Base-by-base conservation (phyloP, 495 filamentous ascomycete species). In the Penicillium simplicissimum region DNA sequence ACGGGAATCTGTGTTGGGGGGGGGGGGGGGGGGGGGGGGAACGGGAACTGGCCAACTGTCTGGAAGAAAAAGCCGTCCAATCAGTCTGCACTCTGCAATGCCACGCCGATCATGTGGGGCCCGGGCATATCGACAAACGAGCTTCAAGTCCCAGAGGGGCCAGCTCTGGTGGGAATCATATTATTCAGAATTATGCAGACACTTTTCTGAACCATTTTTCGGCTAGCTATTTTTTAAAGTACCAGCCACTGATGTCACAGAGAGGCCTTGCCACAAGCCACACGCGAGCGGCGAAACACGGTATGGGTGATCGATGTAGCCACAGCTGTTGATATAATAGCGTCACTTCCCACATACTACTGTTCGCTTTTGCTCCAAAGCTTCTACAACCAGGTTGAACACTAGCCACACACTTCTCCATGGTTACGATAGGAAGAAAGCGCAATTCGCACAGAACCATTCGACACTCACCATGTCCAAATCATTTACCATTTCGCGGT, bases 401-500 rank as follows among this genome's bases (percentile, higher is more conserved):
- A 35, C 28, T 36, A 53, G 23, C 28, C 19, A 23, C 42, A 21
- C n/a, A n/a, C n/a, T n/a, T n/a, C 31, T 21, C 15, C 2, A 53
- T 53, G 7, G 0, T 40, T 47, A 13, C 14, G 28, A 25, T 19
- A 45, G 17, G 42, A 45, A 21, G 19, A 45, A 13, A 21, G 1
- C 11, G 23, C 14, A 11, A 21, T 23, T 23, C n/a, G 3, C 40
- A 11, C 19, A 19, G 23, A 45, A 21, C 4, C 21, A 15, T 10
- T 45, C 42, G 42, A 45, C 31, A 37, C 9, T 38, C 28, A 7
- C 28, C 28, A 31, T 31, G 28, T 31, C 28, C 28, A 31, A 31
- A 31, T 57, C 42, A 25, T 25, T 1, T 5, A 52, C 17, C 45
- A 66, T 66, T 55, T 65, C 63, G 19, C 49, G 34, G 14, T 38